Evolutionary conservation across 495 filamentous ascomycete genomes (phyloP), one percentile per base, ranked within the genome.

Genomic region (Endocarpon pusillum): DNA sequence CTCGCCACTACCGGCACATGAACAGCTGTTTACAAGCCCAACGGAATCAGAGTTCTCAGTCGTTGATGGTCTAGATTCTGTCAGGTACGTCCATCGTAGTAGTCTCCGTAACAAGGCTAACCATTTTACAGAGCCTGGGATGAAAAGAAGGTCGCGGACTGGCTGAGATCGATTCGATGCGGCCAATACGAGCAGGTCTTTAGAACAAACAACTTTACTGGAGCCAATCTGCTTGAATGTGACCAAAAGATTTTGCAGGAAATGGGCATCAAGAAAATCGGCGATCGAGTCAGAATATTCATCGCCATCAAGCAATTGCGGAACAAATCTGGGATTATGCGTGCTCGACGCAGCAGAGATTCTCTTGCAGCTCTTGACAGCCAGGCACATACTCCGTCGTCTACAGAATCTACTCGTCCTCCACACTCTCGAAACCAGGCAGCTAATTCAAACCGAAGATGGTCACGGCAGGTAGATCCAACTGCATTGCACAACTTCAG

Each of bases 41-140:
- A 94, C 89, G 16, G 83, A 92, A 49, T 92, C 83, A 12, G 87
- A 94, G 43, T 94, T 94, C 52, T 89, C 83, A n/a, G 86, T 93
- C 40, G 51, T 56, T 26, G 66, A 62, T 35, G 71, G 68, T n/a
- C 53, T 65, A 8, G 64, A 74, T 39, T 57, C 69, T 28, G 62
- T 79, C 43, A 58, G 73, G 75, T 78, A 48, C 47, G 62, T 20
- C 24, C 5, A n/a, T 5, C 22, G 4, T 19, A 24, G 57, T 59
- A n/a, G 63, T 66, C 34, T 67, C 63, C 56, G 64, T 67, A 47
- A 42, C 27, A 27, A 17, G 40, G 24, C 47, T 61, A 35, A 62
- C 42, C 10, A 25, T 23, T 9, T 33, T 36, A 34, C 41, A 80
- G 75, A 43, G 57, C 65, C 4, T 99, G 89, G 89, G 81, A 93